Base-by-base conservation (phyloP, 768 basidiomycete species). In the Trametes gibbosa region DNA sequence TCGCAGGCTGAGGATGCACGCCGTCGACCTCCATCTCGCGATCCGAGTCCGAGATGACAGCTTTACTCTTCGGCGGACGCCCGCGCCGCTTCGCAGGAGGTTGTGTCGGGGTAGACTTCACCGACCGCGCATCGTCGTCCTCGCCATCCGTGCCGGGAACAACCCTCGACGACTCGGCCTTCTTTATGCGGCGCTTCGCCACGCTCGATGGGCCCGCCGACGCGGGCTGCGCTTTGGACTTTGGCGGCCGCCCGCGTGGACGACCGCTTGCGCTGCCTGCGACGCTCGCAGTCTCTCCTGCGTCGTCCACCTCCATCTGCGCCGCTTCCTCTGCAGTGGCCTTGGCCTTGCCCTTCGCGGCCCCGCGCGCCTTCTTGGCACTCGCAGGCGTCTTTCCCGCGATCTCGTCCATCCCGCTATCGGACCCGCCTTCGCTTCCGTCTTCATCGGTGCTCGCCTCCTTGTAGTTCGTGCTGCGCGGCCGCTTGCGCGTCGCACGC, bases 351-450 rank as follows among this genome's bases (percentile, higher is more conserved):
- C 57, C 59, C 57, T 66, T 68, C 37, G 41, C 37, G 13, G 37
- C 6, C 37, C 13, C 57, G 43, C 63, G 65, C 0, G 40, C 39
- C 51, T 60, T 64, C 34, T 61, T 60, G 2, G 60, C 56, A 5
- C 58, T 60, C 13, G 58, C 54, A 23, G 46, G 43, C 21, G 58
- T 56, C 49, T 65, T 65, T 4, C 54, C 60, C 25, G 65, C 63
- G 54, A 73, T 72, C 60, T 72, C 70, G 37, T 70, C 73, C 48
- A 72, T 58, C 13, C 70, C 72, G 56, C 70, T 71, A 58, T 71
- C 70, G 9, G 63, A 58, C 19, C 65, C 71, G 52, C 71, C 70
- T 42, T 61, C 65, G 61, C 63, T 69, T 42, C 8, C 52, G 45
- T 61, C 68, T 3, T 70, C 69, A n/a, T 66, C 69, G 6, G 67